Conservation (phyloP, 345 rosid genomes). For the Erodium maritimum region DNA sequence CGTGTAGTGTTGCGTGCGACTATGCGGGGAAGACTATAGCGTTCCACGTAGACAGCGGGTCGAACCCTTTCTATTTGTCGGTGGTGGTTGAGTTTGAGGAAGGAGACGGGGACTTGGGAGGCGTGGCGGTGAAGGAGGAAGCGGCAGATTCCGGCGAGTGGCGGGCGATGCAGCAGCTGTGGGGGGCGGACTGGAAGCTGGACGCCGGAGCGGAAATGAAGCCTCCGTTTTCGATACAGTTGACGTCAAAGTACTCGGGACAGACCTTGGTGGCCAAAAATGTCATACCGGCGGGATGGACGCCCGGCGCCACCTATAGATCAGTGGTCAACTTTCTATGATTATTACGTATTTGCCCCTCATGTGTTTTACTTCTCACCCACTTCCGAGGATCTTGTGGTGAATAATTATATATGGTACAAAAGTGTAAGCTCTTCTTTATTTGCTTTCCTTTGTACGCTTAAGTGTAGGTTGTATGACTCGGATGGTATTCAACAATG, state of each 20-base stretch:
- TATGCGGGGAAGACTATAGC: slow-evolving; percentile 23
- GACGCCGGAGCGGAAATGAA: slow-evolving; percentile 22
- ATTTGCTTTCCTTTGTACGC: too few relatives aligned
- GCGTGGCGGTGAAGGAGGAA: slow-evolving; percentile 16
- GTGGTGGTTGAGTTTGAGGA: slow-evolving; percentile 31
- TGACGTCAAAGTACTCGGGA: slow-evolving; percentile 27
- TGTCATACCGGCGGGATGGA: slow-evolving; percentile 46
- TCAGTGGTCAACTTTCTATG: slow-evolving; percentile 27
- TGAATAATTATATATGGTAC: too few relatives aligned
- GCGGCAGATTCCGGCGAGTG: slow-evolving; percentile 13
- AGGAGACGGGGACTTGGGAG: slow-evolving; percentile 39
- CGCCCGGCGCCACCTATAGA: slow-evolving; percentile 30
- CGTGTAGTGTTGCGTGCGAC: slow-evolving; percentile 27
- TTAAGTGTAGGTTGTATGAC: too few relatives aligned
- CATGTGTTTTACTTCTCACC: too few relatives aligned
- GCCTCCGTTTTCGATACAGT: slow-evolving; percentile 30
- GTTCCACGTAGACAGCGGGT: slow-evolving; percentile 33
- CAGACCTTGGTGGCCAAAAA: slow-evolving; percentile 26
- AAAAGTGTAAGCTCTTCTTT: too few relatives aligned
- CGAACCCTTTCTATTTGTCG: slow-evolving; percentile 33
- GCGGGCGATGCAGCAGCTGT: slow-evolving; percentile 36
- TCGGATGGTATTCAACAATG: too few relatives aligned
- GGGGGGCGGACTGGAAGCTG: slow-evolving; percentile 56
- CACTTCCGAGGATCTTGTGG: too few relatives aligned
- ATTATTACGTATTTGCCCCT: too few relatives aligned